phyloP scores from a whole-genome alignment of 768 basidiomycete species.

The Trametes maxima region DNA sequence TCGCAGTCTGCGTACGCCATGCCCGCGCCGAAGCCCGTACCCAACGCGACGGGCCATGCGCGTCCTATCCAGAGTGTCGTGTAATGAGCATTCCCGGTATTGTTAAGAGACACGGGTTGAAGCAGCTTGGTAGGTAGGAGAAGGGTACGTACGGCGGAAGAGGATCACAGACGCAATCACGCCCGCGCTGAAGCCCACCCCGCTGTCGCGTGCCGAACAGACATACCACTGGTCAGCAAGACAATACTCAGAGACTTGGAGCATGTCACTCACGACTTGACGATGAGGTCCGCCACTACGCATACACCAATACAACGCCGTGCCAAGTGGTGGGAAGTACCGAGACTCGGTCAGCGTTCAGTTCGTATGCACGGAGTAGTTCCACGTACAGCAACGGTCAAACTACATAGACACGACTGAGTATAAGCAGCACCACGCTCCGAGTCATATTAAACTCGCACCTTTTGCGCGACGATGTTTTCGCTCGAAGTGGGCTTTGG shows the following conservation, averaged over 20 bases:
- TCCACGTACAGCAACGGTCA: conserved; percentile 79
- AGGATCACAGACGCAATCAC: conserved; percentile 88
- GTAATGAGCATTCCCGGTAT: neutral
- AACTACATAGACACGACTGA: conserved; percentile 48
- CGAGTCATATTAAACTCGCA: conserved; percentile 31
- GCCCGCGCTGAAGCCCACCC: conserved; percentile 86
- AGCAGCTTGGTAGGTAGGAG: neutral
- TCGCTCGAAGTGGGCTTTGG: conserved; percentile 81
- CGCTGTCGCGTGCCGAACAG: conserved; percentile 46
- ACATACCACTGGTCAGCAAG: conserved; percentile 16
- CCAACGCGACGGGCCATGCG: conserved; percentile 87
- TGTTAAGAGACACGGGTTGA: neutral
- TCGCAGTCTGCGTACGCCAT: conserved; percentile 92
- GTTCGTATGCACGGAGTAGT: neutral
- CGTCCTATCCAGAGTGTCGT: conserved; percentile 57
- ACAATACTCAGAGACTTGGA: neutral
- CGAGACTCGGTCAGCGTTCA: neutral
- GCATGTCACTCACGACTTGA: conserved; percentile 70
- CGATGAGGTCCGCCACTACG: conserved; percentile 76
- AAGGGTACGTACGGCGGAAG: conserved; percentile 76
- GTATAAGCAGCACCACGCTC: too few species aligned
- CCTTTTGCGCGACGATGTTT: conserved; percentile 90
- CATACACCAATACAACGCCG: neutral
- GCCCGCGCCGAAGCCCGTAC: conserved; percentile 86
- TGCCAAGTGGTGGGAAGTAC: neutral